Evolutionary conservation across 495 filamentous ascomycete species (phyloP), one percentile per base, ranked within the genome.

Genomic region (Penicillium bialowiezense): DNA sequence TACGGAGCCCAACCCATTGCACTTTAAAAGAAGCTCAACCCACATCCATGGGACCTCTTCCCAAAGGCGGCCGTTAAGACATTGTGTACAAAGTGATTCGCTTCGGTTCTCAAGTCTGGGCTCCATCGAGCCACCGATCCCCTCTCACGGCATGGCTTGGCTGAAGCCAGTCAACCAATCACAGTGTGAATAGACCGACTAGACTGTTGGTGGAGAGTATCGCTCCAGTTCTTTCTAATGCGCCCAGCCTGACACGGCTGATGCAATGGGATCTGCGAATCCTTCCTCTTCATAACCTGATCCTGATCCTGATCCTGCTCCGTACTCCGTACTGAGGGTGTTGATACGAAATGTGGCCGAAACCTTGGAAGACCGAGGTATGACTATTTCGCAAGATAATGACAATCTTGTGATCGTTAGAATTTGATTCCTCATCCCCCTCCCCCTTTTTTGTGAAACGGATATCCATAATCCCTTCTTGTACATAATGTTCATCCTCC

Each of bases 41-140:
- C 20, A 35, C 32, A 46, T 33, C 50, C 50, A 52, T 52, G 50
- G 50, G 29, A 41, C 29, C 24, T 32, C 29, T 32, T 32, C 29
- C 29, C 7, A 32, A 36, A 10, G 18, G 14, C 18, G 3, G 29
- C 38, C 38, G 37, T 35, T 41, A 12, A 36, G 39, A 15, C 28
- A 21, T 21, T 28, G 35, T 35, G 24, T 28, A 28, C n/a, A n/a
- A 9, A 20, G 13, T 37, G 49, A 31, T 51, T 39, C 31, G 21
- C 28, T 51, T 44, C 33, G 14, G 13, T 13, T 14, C 5, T 19
- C 20, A n/a, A 13, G 10, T 15, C 31, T n/a, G 31, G 6, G 6
- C 20, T 31, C 31, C 21, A 37, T 37, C 33, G 33, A 39, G 29
- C 37, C 38, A 53, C 50, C 20, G 42, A 32, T 46, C 19, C 18